These are phyloP conservation scores for Mucor circinelloides DNA, from an alignment of 371 early-diverging fungal species.

Conservation along the genomic window DNA sequence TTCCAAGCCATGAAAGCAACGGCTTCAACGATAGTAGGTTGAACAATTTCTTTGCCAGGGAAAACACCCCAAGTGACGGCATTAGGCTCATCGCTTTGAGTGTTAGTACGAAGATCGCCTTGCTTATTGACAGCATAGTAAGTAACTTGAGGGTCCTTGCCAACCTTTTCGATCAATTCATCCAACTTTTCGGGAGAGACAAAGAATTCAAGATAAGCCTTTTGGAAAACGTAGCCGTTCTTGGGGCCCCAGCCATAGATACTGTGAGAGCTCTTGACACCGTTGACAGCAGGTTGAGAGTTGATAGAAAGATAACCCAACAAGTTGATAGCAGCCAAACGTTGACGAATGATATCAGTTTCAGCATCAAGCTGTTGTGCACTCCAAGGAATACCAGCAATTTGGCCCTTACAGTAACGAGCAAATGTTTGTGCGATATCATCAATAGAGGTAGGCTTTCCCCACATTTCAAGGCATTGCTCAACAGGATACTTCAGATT, in stretches of 20 bases:
- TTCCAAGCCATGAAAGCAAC: slow-evolving; percentile 95
- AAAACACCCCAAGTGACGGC: slow-evolving; percentile 99
- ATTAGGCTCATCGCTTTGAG: slow-evolving; percentile 82
- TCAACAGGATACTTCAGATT: slow-evolving; percentile 71
- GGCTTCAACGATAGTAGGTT: slow-evolving; percentile 95
- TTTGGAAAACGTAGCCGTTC: slow-evolving; percentile 96
- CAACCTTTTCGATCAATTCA: slow-evolving; percentile 69
- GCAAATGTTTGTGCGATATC: slow-evolving; percentile 82
- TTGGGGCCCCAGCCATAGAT: slow-evolving; percentile 96
- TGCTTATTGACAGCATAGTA: slow-evolving; percentile 91
- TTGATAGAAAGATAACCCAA: slow-evolving; percentile 94
- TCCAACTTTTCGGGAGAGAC: slow-evolving; percentile 75
- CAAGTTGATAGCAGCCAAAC: slow-evolving; percentile 73
- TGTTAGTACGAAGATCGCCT: slow-evolving; percentile 89
- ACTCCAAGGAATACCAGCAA: slow-evolving; percentile 91
- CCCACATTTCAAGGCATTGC: slow-evolving; percentile 81
- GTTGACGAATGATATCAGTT: slow-evolving; percentile 73
- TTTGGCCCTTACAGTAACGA: slow-evolving; percentile 77
- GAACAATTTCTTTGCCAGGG: slow-evolving; percentile 96
- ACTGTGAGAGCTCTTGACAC: slow-evolving; percentile 77
- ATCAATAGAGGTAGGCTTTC: slow-evolving; percentile 60
- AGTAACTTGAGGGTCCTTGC: slow-evolving; percentile 71
- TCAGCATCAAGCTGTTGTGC: slow-evolving; percentile 84
- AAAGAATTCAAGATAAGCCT: slow-evolving; percentile 97
- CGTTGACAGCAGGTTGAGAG: slow-evolving; percentile 95